phyloP scores from a whole-genome alignment of 1,284 basidiomycete species.

The Termitomyces sp. region DNA sequence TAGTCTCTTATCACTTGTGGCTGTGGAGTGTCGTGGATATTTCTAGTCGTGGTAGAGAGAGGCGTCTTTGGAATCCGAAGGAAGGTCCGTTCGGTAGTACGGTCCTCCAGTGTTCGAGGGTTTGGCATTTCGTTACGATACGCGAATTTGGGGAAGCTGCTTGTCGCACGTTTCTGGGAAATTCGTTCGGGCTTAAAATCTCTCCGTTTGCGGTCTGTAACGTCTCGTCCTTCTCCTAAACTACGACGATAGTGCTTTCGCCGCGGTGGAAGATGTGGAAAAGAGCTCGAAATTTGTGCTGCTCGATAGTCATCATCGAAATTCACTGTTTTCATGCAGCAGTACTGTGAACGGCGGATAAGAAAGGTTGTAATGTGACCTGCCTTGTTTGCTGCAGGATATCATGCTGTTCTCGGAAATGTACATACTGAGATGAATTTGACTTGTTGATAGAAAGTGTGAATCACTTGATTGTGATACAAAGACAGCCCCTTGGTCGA shows the following conservation, averaged over 20 bases:
- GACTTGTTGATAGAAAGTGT: neutral
- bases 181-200: slow-evolving; percentile 4
- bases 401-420: neutral
- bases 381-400: neutral
- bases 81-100: neutral
- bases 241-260: neutral
- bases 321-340: too few relatives aligned
- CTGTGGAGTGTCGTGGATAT: neutral
- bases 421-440: neutral
- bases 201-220: slow-evolving; percentile 10
- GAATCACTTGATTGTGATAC: neutral
- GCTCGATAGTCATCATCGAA: neutral
- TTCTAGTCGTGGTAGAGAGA: neutral
- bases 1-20: neutral
- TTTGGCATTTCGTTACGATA: neutral
- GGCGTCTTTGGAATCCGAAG: neutral
- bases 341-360: neutral
- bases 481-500: neutral
- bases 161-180: neutral
- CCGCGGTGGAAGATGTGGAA: neutral
- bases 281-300: neutral
- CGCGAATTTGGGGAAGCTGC: neutral
- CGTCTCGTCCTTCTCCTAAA: slow-evolving; percentile 15
- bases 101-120: neutral
- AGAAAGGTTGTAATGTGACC: neutral